These are phyloP conservation scores for Leptographium galeiforme DNA, from an alignment of 2,329 filamentous ascomycete species.

Conservation along the genomic window DNA sequence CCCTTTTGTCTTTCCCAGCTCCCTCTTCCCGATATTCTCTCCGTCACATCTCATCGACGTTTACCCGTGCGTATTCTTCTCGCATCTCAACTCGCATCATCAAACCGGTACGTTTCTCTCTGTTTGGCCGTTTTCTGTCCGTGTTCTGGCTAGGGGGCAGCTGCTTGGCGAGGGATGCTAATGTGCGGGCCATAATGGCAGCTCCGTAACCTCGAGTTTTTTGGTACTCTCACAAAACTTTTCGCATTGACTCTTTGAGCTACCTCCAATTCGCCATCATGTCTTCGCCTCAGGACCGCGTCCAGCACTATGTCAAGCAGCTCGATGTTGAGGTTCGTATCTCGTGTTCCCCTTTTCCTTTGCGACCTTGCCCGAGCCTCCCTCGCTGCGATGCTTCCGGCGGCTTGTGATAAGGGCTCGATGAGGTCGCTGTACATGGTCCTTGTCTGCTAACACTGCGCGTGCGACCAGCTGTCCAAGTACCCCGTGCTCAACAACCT, in stretches of 20 bases:
- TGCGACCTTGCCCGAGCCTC: neutral
- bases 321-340: conserved; percentile 69
- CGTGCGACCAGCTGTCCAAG: conserved; percentile 57
- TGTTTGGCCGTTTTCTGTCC: neutral
- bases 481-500: conserved; percentile 74
- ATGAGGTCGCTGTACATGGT: neutral
- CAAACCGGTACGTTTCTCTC: neutral
- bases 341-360: neutral
- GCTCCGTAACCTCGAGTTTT: neutral
- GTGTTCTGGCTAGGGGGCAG: neutral
- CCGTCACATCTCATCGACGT: neutral
- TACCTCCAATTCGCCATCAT: conserved; percentile 30
- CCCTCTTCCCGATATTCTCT: neutral
- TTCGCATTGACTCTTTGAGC: neutral
- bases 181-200: neutral
- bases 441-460: neutral
- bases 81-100: neutral
- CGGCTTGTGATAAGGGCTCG: neutral
- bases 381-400: neutral
- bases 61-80: neutral
- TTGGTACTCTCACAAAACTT: neutral
- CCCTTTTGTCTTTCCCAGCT: neutral
- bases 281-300: conserved; percentile 62
- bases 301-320: conserved; percentile 61
- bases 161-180: neutral